phyloP scores from a whole-genome alignment of 2,329 filamentous ascomycete species.

The Trichoderma sp. region DNA sequence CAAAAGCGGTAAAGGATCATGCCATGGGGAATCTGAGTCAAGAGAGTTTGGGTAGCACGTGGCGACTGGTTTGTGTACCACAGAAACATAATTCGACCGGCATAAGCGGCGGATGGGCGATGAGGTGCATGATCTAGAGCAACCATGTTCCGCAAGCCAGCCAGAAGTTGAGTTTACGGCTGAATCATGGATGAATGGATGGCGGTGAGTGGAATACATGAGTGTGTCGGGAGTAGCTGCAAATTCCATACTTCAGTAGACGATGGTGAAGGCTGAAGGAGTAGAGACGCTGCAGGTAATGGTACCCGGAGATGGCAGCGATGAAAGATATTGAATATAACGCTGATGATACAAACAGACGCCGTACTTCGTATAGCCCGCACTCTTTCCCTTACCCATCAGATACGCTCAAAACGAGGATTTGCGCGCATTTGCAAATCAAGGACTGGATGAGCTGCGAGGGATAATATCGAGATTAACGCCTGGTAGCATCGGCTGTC shows the following conservation, averaged over 20 bases:
- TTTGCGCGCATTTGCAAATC: not conserved
- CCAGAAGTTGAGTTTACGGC: not conserved
- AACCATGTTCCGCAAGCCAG: not conserved
- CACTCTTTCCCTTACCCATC: not conserved
- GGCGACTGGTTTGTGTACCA: constrained; percentile 26
- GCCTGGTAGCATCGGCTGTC: not conserved
- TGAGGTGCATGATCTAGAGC: constrained; percentile 13
- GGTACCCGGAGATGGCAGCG: not conserved
- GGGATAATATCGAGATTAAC: not conserved
- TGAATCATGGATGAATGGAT: not conserved
- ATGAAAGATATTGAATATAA: not conserved
- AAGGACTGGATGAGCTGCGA: not conserved
- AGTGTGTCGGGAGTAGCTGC: not conserved
- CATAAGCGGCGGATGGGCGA: constrained; percentile 18
- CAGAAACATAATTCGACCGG: constrained; percentile 24
- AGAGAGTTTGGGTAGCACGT: constrained; percentile 22
- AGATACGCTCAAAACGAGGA: not conserved
- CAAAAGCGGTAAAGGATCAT: constrained; percentile 24
- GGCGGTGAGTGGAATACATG: not conserved
- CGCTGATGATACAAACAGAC: not conserved
- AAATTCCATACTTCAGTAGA: not conserved
- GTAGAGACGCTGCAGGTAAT: not conserved
- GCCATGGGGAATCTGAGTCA: constrained; percentile 3
- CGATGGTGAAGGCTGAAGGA: not conserved
- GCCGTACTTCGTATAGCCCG: not conserved